Conservation (phyloP, 2,329 filamentous ascomycete species). For the Blumeria graminis region DNA sequence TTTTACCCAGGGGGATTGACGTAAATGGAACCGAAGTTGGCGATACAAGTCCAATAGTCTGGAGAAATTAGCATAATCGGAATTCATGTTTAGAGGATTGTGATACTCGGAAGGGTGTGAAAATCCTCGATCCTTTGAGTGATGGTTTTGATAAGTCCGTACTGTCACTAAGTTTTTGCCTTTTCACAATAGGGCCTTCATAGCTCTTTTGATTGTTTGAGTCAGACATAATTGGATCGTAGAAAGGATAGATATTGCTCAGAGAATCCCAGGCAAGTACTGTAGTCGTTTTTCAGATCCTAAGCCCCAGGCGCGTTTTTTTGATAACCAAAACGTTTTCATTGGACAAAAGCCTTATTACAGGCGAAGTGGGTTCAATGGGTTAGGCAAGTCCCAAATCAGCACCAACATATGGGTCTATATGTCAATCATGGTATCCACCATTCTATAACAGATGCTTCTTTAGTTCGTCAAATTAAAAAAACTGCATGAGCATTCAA, state of each 20-base stretch:
- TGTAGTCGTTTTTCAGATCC: no score
- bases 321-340: no score
- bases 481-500: no score
- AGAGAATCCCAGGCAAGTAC: neutral
- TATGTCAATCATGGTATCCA: no score
- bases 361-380: no score
- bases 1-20: constrained; percentile 68
- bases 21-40: constrained; percentile 80
- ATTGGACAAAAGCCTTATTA: no score
- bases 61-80: constrained; percentile 5
- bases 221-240: constrained; percentile 20
- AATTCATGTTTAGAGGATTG: neutral
- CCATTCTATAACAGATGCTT: no score
- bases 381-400: no score
- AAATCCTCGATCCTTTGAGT: constrained; percentile 47
- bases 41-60: constrained; percentile 87
- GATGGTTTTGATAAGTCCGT: constrained; percentile 18
- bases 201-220: constrained; percentile 18
- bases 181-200: constrained; percentile 45
- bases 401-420: no score
- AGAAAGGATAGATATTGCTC: neutral
- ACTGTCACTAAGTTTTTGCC: constrained; percentile 36
- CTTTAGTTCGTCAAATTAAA: no score
- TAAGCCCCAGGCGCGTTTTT: no score
- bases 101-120: constrained; percentile 71